Percentiles rank a stretch among this genome's conserved stretches.
Evolutionary conservation across 495 filamentous ascomycete species (phyloP).

Genomic region (Hypoxylon intermedium): DNA sequence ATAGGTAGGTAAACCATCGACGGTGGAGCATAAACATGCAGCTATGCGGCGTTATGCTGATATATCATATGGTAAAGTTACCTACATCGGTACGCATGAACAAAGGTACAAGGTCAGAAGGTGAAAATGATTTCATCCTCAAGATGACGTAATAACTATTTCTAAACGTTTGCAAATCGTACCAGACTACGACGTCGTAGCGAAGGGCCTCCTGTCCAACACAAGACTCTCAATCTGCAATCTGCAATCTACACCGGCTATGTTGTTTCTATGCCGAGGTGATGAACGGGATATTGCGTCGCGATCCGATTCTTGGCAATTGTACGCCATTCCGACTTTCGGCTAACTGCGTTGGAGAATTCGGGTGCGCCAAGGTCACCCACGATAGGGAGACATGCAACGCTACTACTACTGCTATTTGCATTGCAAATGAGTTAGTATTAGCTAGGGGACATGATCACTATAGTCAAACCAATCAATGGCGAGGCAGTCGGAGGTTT

Average conservation of each 20-base stretch:
- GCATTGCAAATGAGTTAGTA: neutral
- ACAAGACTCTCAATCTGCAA: too few species aligned
- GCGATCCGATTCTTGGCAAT: slow-evolving; percentile 29
- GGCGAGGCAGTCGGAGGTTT: neutral
- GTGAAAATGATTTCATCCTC: neutral
- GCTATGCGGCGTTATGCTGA: too few species aligned
- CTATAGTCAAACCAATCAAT: neutral
- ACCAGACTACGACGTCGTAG: neutral
- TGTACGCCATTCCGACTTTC: slow-evolving; percentile 27
- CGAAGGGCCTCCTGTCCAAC: too few species aligned
- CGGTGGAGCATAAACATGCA: too few species aligned
- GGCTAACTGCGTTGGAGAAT: slow-evolving; percentile 20
- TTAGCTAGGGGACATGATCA: neutral
- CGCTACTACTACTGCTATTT: neutral
- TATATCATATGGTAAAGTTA: too few species aligned
- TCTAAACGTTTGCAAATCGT: neutral
- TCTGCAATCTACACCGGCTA: neutral
- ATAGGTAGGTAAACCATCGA: too few species aligned
- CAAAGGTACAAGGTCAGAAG: neutral
- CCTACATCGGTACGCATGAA: neutral
- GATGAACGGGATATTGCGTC: slow-evolving; percentile 5
- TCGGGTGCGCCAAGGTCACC: slow-evolving; percentile 7
- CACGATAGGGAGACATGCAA: neutral
- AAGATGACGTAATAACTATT: neutral
- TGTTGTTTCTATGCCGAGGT: slow-evolving; percentile 2